Conservation (phyloP, 257 asterid genomes). For the Lavandula angustifolia region DNA sequence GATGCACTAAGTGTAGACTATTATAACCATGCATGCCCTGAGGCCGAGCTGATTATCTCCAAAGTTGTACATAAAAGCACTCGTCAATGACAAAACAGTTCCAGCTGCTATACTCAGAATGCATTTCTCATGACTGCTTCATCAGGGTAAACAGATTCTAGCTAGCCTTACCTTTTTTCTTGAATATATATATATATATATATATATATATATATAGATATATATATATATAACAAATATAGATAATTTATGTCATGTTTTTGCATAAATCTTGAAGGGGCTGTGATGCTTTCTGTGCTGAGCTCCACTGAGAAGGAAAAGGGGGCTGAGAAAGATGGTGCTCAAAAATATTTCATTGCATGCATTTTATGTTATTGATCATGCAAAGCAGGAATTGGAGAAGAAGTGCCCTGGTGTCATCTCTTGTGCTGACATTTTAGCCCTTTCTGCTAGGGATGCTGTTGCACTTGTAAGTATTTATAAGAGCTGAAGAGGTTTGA, state of each 20-base stretch:
- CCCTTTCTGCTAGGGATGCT: conserved; percentile 80
- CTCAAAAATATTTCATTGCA: conserved; percentile 74
- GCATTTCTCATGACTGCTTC: conserved; percentile 93
- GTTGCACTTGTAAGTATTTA: conserved; percentile 65
- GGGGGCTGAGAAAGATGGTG: conserved; percentile 81
- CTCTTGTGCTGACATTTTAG: conserved; percentile 84
- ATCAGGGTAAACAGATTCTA: conserved; percentile 48
- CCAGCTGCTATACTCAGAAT: conserved; percentile 85
- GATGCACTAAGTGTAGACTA: conserved; percentile 54
- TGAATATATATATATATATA: no score
- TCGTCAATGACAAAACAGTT: conserved; percentile 66
- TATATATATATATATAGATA: no score
- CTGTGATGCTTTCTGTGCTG: conserved; percentile 82
- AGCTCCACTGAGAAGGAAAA: conserved; percentile 46
- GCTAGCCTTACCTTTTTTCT: background rate
- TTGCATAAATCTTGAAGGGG: conserved; percentile 46
- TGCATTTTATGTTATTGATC: conserved; percentile 76
- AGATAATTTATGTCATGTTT: background rate
- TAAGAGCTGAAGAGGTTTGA: background rate
- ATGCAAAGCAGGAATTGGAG: conserved; percentile 64
- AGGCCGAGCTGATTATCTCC: conserved; percentile 46
- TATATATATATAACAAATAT: no score
- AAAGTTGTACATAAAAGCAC: conserved; percentile 56
- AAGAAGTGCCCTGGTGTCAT: conserved; percentile 74
- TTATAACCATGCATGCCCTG: conserved; percentile 72